phyloP scores from a whole-genome alignment of 768 basidiomycete genomes.

The Tylopilus subfusipes region DNA sequence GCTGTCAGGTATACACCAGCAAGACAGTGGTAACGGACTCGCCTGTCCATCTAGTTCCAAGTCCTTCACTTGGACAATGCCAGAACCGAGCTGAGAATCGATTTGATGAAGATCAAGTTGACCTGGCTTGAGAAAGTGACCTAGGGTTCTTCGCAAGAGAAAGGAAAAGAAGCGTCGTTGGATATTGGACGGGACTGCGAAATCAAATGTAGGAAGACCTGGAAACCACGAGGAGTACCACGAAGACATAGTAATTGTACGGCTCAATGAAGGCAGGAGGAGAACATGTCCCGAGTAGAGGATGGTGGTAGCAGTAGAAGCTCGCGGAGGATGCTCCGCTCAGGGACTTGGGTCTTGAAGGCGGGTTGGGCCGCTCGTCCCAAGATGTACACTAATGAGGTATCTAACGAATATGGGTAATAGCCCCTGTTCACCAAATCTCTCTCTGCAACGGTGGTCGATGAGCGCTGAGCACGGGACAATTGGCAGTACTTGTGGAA shows the following conservation, averaged over 20 bases:
- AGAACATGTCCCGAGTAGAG: conserved; percentile 15
- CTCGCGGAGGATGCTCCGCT: conserved; percentile 1
- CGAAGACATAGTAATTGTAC: conserved; percentile 37
- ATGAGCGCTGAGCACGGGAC: too few species aligned
- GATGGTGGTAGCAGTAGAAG: background rate
- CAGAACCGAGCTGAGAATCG: conserved; percentile 90
- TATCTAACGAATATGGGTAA: conserved; percentile 19
- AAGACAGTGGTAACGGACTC: conserved; percentile 28
- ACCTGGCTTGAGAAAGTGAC: conserved; percentile 83
- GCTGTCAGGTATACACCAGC: conserved; percentile 14
- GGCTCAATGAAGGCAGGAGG: conserved; percentile 10
- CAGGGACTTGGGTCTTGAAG: background rate
- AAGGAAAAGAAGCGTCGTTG: conserved; percentile 91
- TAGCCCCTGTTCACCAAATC: conserved; percentile 14
- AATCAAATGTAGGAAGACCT: conserved; percentile 59
- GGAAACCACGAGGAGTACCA: conserved; percentile 59
- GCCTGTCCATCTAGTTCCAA: conserved; percentile 76
- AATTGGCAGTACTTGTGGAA: background rate
- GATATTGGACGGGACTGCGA: conserved; percentile 64
- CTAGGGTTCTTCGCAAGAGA: conserved; percentile 75
- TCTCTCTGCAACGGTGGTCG: too few species aligned
- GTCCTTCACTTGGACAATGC: conserved; percentile 81
- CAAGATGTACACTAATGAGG: too few species aligned
- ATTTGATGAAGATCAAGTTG: conserved; percentile 85
- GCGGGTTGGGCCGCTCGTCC: background rate